phyloP scores from a whole-genome alignment of 306 rosid genomes.

The Begonia fuchsioides region DNA sequence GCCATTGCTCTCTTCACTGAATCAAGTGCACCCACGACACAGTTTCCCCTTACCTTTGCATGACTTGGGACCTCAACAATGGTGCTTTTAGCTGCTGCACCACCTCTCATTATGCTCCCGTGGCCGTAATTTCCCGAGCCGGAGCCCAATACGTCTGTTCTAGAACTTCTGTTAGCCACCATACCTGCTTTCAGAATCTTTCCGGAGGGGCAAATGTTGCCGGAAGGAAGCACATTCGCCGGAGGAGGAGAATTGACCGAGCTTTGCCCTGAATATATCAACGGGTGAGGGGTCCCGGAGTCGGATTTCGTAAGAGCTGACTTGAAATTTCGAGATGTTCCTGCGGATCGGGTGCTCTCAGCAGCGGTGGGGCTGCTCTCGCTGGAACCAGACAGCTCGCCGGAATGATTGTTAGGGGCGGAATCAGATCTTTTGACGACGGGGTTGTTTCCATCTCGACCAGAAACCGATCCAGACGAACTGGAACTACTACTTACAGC shows the following conservation, averaged over 20 bases:
- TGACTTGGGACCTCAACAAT: conserved; percentile 4
- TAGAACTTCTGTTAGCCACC: conserved; percentile 31
- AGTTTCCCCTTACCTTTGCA: conserved; percentile 7
- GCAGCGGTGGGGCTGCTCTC: conserved; percentile 66
- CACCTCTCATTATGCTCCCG: conserved; percentile 90
- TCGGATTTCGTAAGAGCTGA: conserved; percentile 59
- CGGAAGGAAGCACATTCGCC: conserved; percentile 53
- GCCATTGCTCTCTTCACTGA: conserved; percentile 23
- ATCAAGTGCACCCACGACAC: conserved; percentile 14
- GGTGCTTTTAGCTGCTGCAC: conserved; percentile 19
- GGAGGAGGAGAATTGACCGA: conserved; percentile 50
- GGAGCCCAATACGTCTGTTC: conserved; percentile 59
- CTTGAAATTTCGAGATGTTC: conserved; percentile 19
- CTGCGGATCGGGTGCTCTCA: conserved; percentile 33
- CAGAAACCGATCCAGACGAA: conserved; percentile 83
- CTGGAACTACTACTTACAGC: conserved; percentile 71
- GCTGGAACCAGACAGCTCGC: conserved; percentile 77
- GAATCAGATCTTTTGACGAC: conserved; percentile 36
- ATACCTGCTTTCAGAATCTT: conserved; percentile 51
- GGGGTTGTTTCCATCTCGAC: conserved; percentile 33
- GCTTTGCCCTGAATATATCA: conserved; percentile 46
- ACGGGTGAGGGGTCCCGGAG: conserved; percentile 29
- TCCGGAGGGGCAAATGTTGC: conserved; percentile 90
- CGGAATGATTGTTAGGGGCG: conserved; percentile 49
- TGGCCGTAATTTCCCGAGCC: conserved; percentile 81